Conservation (phyloP, 345 rosid genomes). For the Raphanus sativus region DNA sequence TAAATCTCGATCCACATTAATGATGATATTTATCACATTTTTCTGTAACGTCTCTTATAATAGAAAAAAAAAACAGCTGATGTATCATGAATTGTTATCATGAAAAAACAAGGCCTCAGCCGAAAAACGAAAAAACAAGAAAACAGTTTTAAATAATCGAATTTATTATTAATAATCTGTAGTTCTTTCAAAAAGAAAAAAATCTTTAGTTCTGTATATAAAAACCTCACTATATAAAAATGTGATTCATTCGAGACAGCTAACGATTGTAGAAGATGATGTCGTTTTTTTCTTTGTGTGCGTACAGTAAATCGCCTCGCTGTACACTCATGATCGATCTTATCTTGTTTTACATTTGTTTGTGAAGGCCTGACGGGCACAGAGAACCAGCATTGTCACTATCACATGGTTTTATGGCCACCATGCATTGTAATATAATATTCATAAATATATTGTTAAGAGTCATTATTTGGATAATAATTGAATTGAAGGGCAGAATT, state of each 20-base stretch:
- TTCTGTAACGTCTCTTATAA: too few relatives aligned
- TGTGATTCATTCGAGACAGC: constrained; percentile 16
- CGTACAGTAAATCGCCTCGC: constrained; percentile 18
- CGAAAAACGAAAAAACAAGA: background rate
- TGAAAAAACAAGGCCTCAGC: too few relatives aligned
- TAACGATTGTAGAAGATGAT: constrained; percentile 13
- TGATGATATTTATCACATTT: too few relatives aligned
- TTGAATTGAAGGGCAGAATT: background rate
- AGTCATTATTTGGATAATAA: background rate
- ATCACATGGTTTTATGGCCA: constrained; percentile 32
- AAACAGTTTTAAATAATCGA: background rate
- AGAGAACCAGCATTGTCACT: constrained; percentile 17
- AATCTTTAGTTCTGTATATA: background rate
- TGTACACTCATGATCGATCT: constrained; percentile 31
- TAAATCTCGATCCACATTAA: too few relatives aligned
- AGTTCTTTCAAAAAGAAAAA: background rate
- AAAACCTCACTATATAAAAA: background rate
- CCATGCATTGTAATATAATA: constrained; percentile 10
- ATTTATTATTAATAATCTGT: background rate
- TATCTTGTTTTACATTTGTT: constrained; percentile 23
- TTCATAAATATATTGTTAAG: background rate
- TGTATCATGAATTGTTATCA: too few relatives aligned
- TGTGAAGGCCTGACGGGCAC: constrained; percentile 4
- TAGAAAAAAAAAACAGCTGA: too few relatives aligned
- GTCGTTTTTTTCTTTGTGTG: constrained; percentile 2